Percentiles rank a stretch among this genome's conserved stretches.
These are phyloP conservation scores for Nakaseomyces bracarensis DNA, from an alignment of 1,139 yeast genomes.

Conservation along the genomic window DNA sequence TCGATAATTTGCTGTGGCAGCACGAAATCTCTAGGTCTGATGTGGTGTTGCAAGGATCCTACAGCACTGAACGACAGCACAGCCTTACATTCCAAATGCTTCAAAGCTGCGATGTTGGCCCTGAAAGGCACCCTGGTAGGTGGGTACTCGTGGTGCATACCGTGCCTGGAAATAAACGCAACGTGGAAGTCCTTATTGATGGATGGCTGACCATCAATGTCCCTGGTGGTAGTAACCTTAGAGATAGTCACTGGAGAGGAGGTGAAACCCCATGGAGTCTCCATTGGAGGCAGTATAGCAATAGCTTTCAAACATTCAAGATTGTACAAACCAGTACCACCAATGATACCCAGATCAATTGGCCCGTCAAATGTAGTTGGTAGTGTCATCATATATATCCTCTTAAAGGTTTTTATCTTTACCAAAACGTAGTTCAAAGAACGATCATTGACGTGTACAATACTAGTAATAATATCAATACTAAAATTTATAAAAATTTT, in stretches of 20 bases:
- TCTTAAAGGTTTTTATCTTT: no score
- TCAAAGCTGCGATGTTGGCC: slow-evolving; percentile 94
- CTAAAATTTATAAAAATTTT: no score
- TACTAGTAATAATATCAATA: no score
- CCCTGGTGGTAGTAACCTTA: slow-evolving; percentile 41
- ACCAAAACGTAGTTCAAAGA: no score
- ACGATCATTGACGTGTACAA: no score
- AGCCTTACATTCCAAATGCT: slow-evolving; percentile 75
- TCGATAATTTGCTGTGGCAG: slow-evolving; percentile 93
- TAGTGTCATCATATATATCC: no score
- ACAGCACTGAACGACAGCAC: slow-evolving; percentile 93
- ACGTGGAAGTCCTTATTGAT: slow-evolving; percentile 46
- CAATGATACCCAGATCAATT: slow-evolving; percentile 79
- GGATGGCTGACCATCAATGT: slow-evolving; percentile 9
- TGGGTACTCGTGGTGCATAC: slow-evolving; percentile 75
- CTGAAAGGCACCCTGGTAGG: slow-evolving; percentile 89
- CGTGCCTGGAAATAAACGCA: slow-evolving; percentile 94
- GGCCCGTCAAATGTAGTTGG: slow-evolving; percentile 42
- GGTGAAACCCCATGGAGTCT: slow-evolving; percentile 97
- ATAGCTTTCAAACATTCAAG: slow-evolving; percentile 76
- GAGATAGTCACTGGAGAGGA: slow-evolving; percentile 90
- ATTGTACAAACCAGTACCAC: slow-evolving; percentile 96
- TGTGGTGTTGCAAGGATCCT: slow-evolving; percentile 84
- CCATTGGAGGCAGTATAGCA: slow-evolving; percentile 65
- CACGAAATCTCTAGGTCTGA: slow-evolving; percentile 90